Base-by-base conservation (phyloP, 2,329 filamentous ascomycete species). In the Hypoxylon sp. region DNA sequence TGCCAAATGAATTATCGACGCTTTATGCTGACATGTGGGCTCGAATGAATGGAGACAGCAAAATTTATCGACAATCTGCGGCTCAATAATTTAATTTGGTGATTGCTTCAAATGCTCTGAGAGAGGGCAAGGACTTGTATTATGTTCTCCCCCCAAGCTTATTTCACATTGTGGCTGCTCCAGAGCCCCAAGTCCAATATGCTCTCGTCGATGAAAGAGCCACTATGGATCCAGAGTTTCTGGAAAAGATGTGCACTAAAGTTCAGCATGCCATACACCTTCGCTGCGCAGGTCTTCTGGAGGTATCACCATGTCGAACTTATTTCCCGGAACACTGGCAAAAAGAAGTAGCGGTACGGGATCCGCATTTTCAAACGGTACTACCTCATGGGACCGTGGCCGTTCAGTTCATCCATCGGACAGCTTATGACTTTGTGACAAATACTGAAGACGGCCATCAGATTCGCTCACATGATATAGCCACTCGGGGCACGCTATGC, bases 1-100 rank as follows among this genome's bases (percentile, higher is more conserved):
- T 62, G 34, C 53, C 59, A 3, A 48, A 43, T 15, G 53, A 62
- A 48, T 39, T 62, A 15, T 52, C 52, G 3, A 19, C n/a, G 4
- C 48, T 62, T 4, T 62, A 62, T 47, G 47, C 39, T n/a, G 53
- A 57, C 17, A 62, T 62, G 59, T 62, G 59, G 59, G 19, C 10
- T 2, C 46, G 53, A 24, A 43, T 57, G 53, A 57, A 57, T 5
- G 59, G 22, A 17, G 59, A 62, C n/a, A 56, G 17, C 1, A 57
- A 7, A 20, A 3, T 62, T 1, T 39, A 57, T 10, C 39, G 19
- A 17, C 7, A 43, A 39, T 6, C 13, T 5, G 59, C 52, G 11
- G 52, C 47, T 6, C 15, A 7, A 5, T 57, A 57, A 15, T 57
- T 62, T 39, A 62, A 62, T 19, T 34, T 57, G 6, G 3, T 57